Evolutionary conservation across 2,329 filamentous ascomycete genomes (phyloP).

Genomic region (Neofusicoccum kwambonambiense): DNA sequence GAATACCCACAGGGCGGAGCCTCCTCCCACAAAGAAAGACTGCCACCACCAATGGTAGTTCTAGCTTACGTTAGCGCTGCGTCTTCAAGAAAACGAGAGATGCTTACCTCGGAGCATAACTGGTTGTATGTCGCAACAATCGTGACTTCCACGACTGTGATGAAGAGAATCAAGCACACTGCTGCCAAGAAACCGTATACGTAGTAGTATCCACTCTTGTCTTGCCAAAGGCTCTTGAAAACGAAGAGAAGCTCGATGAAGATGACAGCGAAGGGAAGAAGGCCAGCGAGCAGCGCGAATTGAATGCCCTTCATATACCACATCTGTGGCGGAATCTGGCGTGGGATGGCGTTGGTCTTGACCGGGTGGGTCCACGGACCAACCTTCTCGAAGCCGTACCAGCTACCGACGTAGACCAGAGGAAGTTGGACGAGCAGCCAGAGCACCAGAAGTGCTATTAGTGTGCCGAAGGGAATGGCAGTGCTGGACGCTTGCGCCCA

Average conservation of each 20-base stretch:
- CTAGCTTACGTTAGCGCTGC: constrained; percentile 31
- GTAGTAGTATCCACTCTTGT: constrained; percentile 90
- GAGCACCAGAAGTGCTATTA: constrained; percentile 69
- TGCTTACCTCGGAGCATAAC: constrained; percentile 68
- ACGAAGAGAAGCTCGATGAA: constrained; percentile 86
- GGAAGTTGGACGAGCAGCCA: constrained; percentile 87
- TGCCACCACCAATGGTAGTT: constrained; percentile 95
- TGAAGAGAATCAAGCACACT: constrained; percentile 67
- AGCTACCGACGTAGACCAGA: constrained; percentile 77
- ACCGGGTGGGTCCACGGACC: constrained; percentile 78
- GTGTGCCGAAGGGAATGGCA: constrained; percentile 77
- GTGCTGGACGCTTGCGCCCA: constrained; percentile 89
- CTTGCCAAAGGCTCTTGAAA: constrained; percentile 84
- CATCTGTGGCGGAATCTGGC: constrained; percentile 70
- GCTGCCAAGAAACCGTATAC: constrained; percentile 82
- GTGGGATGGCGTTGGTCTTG: constrained; percentile 68
- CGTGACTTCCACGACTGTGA: constrained; percentile 80
- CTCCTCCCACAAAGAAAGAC: constrained; percentile 75
- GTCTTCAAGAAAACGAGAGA: too few relatives aligned
- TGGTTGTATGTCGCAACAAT: constrained; percentile 80
- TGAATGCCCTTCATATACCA: constrained; percentile 71
- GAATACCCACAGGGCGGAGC: constrained; percentile 78
- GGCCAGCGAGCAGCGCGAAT: constrained; percentile 68
- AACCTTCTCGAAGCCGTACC: constrained; percentile 68
- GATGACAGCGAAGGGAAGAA: constrained; percentile 82